A percentile compares a stretch with the other conserved stretches of the same genome.
Conservation (phyloP, 148 eudicot species). For the Spergularia bocconei region DNA sequence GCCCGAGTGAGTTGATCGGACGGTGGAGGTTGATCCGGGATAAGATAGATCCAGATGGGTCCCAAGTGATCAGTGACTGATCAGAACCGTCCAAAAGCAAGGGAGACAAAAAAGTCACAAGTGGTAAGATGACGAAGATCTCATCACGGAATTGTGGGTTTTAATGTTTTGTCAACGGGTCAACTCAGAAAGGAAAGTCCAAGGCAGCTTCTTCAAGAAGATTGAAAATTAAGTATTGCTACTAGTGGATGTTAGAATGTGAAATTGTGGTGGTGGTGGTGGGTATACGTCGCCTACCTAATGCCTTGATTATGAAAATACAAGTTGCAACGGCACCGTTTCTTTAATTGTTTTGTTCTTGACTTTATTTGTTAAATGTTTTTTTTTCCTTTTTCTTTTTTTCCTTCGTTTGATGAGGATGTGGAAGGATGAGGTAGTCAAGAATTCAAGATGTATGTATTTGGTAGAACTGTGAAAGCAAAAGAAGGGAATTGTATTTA, state of each 20-base stretch:
- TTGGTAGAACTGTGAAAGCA: too few species aligned
- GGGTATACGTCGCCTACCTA: conserved; percentile 32
- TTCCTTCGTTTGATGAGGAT: neutral
- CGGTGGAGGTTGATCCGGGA: neutral
- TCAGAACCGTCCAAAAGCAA: conserved; percentile 11
- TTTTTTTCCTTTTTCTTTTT: neutral
- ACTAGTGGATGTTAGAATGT: neutral
- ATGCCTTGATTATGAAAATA: neutral
- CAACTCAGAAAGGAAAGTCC: conserved; percentile 26
- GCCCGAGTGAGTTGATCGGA: neutral
- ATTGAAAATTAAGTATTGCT: neutral
- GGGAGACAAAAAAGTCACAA: neutral
- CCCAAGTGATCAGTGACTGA: conserved; percentile 1
- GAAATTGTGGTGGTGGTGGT: conserved; percentile 12
- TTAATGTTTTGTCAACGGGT: conserved; percentile 26
- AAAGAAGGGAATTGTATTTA: neutral
- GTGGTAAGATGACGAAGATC: conserved; percentile 15
- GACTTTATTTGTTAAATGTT: neutral
- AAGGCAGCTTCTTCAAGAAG: conserved; percentile 14
- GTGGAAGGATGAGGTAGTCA: neutral
- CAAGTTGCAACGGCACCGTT: conserved; percentile 12
- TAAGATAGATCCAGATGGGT: neutral
- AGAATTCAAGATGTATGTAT: neutral
- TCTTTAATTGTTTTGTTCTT: neutral
- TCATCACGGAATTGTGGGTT: neutral